These are phyloP conservation scores for Penicillium daleae DNA, from an alignment of 495 filamentous ascomycete genomes.

Conservation along the genomic window DNA sequence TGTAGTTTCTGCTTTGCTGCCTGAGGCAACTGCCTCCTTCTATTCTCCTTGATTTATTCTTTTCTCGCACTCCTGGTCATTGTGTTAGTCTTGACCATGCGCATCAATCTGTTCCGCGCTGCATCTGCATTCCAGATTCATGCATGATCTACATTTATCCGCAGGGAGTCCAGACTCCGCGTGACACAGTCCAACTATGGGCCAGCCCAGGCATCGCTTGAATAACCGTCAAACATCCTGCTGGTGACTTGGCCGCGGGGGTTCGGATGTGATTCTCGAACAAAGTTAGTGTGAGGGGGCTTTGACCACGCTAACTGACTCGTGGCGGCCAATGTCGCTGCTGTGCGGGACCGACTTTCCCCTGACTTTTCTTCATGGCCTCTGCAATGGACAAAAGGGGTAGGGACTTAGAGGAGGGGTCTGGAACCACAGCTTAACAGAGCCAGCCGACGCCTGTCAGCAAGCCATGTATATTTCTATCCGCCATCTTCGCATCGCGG, in stretches of 20 bases:
- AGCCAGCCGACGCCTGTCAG: background rate
- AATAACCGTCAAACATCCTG: background rate
- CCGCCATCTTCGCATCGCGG: background rate
- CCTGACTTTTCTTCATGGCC: background rate
- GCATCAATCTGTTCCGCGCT: background rate
- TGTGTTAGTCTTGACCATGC: background rate
- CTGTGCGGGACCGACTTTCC: background rate
- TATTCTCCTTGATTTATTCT: background rate
- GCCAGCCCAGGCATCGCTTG: background rate
- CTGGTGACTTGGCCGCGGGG: background rate
- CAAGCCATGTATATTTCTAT: background rate
- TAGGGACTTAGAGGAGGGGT: too few relatives aligned
- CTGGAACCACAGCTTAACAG: too few relatives aligned
- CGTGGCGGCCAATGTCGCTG: constrained; percentile 13
- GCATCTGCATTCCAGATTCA: too few relatives aligned
- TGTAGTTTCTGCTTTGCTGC: background rate
- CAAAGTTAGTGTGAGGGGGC: constrained; percentile 4
- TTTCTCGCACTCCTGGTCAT: background rate
- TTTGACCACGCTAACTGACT: background rate
- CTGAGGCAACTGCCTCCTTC: background rate
- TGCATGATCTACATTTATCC: constrained; percentile 1
- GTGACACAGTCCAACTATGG: background rate
- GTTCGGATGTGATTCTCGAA: constrained; percentile 11
- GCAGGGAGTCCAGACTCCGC: background rate
- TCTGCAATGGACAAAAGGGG: background rate